phyloP scores from a whole-genome alignment of 1,284 basidiomycete species.

The Takashimella tepidaria region DNA sequence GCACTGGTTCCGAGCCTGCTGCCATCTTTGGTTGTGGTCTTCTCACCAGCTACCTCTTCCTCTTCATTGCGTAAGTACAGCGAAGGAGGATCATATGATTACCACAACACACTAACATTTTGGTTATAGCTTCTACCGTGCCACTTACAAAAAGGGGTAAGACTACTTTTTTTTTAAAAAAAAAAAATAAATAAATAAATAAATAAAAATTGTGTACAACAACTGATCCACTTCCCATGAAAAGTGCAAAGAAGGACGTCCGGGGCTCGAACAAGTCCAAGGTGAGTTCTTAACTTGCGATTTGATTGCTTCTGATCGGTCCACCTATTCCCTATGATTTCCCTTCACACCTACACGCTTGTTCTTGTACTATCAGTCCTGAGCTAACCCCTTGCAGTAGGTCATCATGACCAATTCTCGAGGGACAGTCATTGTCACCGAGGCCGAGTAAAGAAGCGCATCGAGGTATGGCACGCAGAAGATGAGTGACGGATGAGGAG shows the following conservation, averaged over 20 bases:
- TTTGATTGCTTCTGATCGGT: too few relatives aligned
- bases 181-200: too few relatives aligned
- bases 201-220: too few relatives aligned
- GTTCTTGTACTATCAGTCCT: neutral
- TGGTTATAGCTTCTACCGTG: slow-evolving; percentile 44
- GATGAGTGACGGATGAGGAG: too few relatives aligned
- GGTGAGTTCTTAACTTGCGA: slow-evolving; percentile 10
- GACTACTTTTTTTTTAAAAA: too few relatives aligned
- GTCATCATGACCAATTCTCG: slow-evolving; percentile 27
- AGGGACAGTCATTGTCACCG: slow-evolving; percentile 30
- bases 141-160: slow-evolving; percentile 47
- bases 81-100: neutral
- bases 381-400: slow-evolving; percentile 28
- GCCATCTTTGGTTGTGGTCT: slow-evolving; percentile 85
- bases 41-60: slow-evolving; percentile 79
- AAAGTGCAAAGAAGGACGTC: slow-evolving; percentile 26
- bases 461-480: too few relatives aligned
- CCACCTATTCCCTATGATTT: too few relatives aligned
- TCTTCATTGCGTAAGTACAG: slow-evolving; percentile 70
- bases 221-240: slow-evolving; percentile 5
- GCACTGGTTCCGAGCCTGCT: slow-evolving; percentile 81
- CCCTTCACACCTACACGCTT: neutral
- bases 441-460: slow-evolving; percentile 11
- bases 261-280: slow-evolving; percentile 31
- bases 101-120: slow-evolving; percentile 1